Base-by-base conservation (phyloP, 108 stramenopile species). In the Fistulifera pelliculosa region DNA sequence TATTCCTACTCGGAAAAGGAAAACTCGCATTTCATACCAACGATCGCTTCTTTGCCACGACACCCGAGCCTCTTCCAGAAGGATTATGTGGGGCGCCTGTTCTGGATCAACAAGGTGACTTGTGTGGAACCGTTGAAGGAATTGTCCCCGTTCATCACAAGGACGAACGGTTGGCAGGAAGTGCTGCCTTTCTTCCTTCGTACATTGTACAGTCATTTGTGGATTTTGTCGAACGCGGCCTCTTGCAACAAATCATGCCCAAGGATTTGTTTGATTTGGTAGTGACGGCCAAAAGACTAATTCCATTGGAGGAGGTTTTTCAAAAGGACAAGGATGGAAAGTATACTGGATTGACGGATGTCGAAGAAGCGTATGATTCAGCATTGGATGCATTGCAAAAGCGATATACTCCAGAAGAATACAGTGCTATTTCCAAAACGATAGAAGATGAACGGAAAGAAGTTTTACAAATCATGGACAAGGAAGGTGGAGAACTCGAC, bases 1-100 rank as follows among this genome's bases (percentile, higher is more conserved):
- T 65, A 70, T 47, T 81, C 83, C 4, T 83, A 83, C 57, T 55
- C 41, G 12, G 68, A 73, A 50, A 61, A n/a, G 88, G 88, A 17
- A 68, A 22, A 16, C 54, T 83, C n/a, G 54, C 71, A 13, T 70
- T 70, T 41, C 80, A 79, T 22, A 81, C 80, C 3, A 70, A 76
- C 0, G 87, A 89, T 65, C 68, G 88, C 45, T 85, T 85, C 58
- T 70, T 85, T 38, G 84, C 88, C 6, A 66, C 63, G 18, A 90
- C 88, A 27, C 68, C 64, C 0, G 60, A 66, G 41, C 84, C 84
- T 0, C 62, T 90, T 10, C 88, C 88, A 5, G 84, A 85, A 76
- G 88, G 88, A 38, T 48, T 90, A 39, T 90, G 88, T 38, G 88
- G 88, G 21, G 88, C 81, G 19, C 88, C 88, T 17, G 82, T 68